Evolutionary conservation across 2,329 filamentous ascomycete genomes (phyloP).

Genomic region (Fusarium nygamai): DNA sequence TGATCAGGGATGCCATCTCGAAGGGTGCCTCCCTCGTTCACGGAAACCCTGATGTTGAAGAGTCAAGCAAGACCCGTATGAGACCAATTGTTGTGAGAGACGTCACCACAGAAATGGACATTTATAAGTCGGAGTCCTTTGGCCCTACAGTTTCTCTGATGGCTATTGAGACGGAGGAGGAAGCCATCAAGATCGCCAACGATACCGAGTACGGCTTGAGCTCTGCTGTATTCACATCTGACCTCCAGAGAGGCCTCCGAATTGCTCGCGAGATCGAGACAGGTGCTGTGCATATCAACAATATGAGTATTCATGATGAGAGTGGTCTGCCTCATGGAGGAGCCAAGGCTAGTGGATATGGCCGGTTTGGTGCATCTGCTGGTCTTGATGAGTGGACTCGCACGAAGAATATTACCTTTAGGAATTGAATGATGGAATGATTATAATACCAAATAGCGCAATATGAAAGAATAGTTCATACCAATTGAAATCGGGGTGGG

Average conservation of each 20-base stretch:
- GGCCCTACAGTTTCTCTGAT: conserved; percentile 78
- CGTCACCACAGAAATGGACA: conserved; percentile 72
- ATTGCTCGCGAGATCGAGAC: conserved; percentile 72
- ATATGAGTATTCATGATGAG: conserved; percentile 74
- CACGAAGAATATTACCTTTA: conserved; percentile 72
- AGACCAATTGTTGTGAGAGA: conserved; percentile 74
- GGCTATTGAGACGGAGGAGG: conserved; percentile 73
- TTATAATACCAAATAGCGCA: background rate
- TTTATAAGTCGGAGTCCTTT: conserved; percentile 81
- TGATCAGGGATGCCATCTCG: conserved; percentile 72
- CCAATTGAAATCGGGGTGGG: too few relatives aligned
- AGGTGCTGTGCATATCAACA: conserved; percentile 75
- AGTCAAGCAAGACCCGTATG: conserved; percentile 55
- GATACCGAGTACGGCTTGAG: conserved; percentile 83
- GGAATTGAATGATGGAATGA: conserved; percentile 39
- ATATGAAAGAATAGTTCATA: background rate
- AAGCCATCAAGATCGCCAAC: conserved; percentile 79
- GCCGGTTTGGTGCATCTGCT: conserved; percentile 64
- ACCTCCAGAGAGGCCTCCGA: conserved; percentile 67
- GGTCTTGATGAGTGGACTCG: conserved; percentile 71
- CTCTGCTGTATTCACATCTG: conserved; percentile 76
- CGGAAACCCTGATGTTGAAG: conserved; percentile 49
- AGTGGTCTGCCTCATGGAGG: conserved; percentile 72
- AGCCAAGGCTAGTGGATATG: conserved; percentile 71
- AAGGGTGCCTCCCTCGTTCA: conserved; percentile 69